Evolutionary conservation across 2,329 filamentous ascomycete species (phyloP), one percentile per base, ranked within the genome.

Genomic region (Colletotrichum higginsianum): DNA sequence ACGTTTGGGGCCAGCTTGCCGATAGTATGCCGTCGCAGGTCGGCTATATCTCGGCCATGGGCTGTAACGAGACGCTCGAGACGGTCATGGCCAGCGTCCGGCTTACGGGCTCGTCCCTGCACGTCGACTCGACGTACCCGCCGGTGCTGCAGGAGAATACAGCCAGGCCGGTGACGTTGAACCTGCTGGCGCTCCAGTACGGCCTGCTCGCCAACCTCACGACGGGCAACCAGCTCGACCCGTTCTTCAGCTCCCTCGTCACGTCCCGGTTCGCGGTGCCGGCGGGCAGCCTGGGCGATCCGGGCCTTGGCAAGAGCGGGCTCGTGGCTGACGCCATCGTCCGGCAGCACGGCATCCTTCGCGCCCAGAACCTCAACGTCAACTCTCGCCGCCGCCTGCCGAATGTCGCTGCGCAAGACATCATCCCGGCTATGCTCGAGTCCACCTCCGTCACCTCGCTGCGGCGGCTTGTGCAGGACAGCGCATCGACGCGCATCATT

Each of bases 31-130:
- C 76, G 30, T 73, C 77, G 55, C 74, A 76, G 1, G 78, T 83
- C 13, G 75, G 73, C 46, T 76, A 75, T 47, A 76, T 82, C 18
- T 78, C 77, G 6, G 80, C 79, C 6, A 66, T 84, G 65, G 78
- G 78, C 23, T 84, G 82, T 74, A 84, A 84, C 74, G 82, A 83
- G 74, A 77, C 79, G 2, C 72, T 81, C 2, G 75, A 82, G 74
- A 78, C 76, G 9, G 74, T 80, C 9, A 74, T 77, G 16, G 71
- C 75, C 2, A 61, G 73, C n/a, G 75, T 77, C 2, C 60, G 74
- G 1, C 73, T 81, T 2, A 73, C 75, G 13, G 78, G 78, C 1
- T 23, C 73, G 1, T 67, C 63, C 4, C 67, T 80, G 42, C 75
- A 66, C 2, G 78, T 84, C 40, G 77, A 80, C 56, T 72, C 77